A percentile compares a stretch with the other conserved stretches of the same genome.
Conservation (phyloP, 2,329 filamentous ascomycete species). For the Sporothrix dimorphospora region DNA sequence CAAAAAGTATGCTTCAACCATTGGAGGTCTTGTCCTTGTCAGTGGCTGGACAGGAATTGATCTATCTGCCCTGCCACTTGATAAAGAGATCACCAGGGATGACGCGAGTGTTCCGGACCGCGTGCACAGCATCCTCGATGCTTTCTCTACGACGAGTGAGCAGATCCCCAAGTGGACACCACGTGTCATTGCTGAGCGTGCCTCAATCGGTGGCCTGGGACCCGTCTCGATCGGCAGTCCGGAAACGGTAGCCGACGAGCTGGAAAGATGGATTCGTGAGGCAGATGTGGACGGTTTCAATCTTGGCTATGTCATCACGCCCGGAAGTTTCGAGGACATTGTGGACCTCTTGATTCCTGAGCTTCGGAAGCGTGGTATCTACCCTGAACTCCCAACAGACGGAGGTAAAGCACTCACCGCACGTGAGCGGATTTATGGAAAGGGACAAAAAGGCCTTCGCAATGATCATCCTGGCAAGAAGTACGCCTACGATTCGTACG, state of each 20-base stretch:
- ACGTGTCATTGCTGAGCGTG: slow-evolving; percentile 30
- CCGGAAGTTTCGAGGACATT: slow-evolving; percentile 66
- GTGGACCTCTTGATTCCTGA: slow-evolving; percentile 67
- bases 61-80: slow-evolving; percentile 34
- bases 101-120: slow-evolving; percentile 20
- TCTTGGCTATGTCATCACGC: slow-evolving; percentile 53
- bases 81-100: slow-evolving; percentile 32
- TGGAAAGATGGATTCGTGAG: slow-evolving; percentile 69
- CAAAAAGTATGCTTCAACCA: slow-evolving; percentile 31
- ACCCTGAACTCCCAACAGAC: slow-evolving; percentile 13
- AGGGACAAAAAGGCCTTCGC: slow-evolving; percentile 59
- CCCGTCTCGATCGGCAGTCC: slow-evolving; percentile 62
- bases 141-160: neutral
- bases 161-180: slow-evolving; percentile 29
- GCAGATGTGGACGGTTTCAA: slow-evolving; percentile 78
- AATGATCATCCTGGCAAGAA: slow-evolving; percentile 61
- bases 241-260: slow-evolving; percentile 66
- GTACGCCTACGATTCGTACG: slow-evolving; percentile 60
- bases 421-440: slow-evolving; percentile 65
- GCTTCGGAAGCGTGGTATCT: slow-evolving; percentile 57
- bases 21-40: slow-evolving; percentile 33
- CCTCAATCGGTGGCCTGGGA: slow-evolving; percentile 34
- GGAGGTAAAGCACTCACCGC: slow-evolving; percentile 48
- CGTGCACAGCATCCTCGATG: slow-evolving; percentile 21
- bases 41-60: slow-evolving; percentile 36